Conservation (phyloP, 148 eudicot species). For the Silene conica region DNA sequence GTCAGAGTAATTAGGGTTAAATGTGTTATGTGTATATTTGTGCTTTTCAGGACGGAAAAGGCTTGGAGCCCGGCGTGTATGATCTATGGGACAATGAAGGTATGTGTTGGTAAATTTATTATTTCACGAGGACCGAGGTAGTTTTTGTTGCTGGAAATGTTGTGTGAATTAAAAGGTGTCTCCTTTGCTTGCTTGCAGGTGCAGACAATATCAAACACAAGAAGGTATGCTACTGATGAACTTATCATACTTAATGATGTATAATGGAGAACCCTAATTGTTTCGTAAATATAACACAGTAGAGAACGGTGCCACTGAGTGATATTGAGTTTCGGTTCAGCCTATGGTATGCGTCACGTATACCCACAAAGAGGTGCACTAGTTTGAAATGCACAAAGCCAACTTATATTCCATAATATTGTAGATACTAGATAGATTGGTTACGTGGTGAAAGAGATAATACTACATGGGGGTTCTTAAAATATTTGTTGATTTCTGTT, state of each 20-base stretch:
- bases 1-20: background rate
- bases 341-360: no score
- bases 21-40: background rate
- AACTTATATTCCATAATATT: no score
- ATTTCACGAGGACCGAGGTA: background rate
- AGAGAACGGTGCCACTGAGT: no score
- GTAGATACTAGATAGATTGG: no score
- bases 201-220: slow-evolving; percentile 31
- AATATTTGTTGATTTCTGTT: no score
- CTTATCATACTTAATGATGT: background rate
- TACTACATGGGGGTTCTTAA: no score
- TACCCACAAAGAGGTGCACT: no score
- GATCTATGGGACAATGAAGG: slow-evolving; percentile 71
- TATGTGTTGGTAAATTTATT: slow-evolving; percentile 10
- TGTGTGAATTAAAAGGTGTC: background rate
- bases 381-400: no score
- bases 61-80: slow-evolving; percentile 37
- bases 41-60: slow-evolving; percentile 45
- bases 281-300: no score
- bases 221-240: slow-evolving; percentile 42
- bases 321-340: no score
- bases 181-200: slow-evolving; percentile 35
- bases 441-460: no score
- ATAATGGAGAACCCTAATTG: background rate
- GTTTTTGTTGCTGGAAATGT: slow-evolving; percentile 8